Evolutionary conservation across 495 filamentous ascomycete genomes (phyloP).

Genomic region (Articulospora tetracladia): DNA sequence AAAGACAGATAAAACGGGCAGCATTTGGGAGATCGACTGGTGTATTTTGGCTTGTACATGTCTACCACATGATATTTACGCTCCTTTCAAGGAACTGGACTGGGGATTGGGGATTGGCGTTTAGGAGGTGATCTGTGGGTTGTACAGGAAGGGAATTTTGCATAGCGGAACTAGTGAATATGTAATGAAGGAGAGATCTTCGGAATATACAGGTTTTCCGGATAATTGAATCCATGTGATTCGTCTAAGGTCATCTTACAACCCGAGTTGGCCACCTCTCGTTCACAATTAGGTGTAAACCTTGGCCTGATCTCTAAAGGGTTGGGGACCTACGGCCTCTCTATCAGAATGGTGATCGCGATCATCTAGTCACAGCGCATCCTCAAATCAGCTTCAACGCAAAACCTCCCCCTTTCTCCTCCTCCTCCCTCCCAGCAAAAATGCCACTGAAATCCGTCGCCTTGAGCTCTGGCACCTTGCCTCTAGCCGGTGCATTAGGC

Average conservation of each 20-base stretch:
- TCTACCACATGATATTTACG: conserved; percentile 2
- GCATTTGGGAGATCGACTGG: conserved; percentile 3
- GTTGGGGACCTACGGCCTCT: too few relatives aligned
- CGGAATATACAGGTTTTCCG: too few relatives aligned
- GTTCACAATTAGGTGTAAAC: too few relatives aligned
- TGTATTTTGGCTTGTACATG: conserved; percentile 7
- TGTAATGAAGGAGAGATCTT: conserved; percentile 8
- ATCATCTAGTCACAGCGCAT: too few relatives aligned
- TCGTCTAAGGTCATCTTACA: too few relatives aligned
- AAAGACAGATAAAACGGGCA: not conserved
- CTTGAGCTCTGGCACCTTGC: conserved; percentile 62
- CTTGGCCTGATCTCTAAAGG: too few relatives aligned
- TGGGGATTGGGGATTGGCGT: not conserved
- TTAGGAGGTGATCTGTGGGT: not conserved
- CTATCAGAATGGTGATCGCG: too few relatives aligned
- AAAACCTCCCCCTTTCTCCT: conserved; percentile 79
- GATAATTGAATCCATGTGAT: too few relatives aligned
- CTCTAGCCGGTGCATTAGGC: conserved; percentile 82
- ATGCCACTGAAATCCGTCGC: conserved; percentile 78
- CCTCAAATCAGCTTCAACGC: conserved; percentile 60
- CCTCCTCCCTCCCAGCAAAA: conserved; percentile 67
- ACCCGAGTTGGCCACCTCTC: too few relatives aligned
- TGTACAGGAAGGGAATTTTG: conserved; percentile 10
- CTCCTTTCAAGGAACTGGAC: conserved; percentile 8
- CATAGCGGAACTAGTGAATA: conserved; percentile 12